Conservation (phyloP, 768 basidiomycete genomes). For the Rhizopogon vulgaris region DNA sequence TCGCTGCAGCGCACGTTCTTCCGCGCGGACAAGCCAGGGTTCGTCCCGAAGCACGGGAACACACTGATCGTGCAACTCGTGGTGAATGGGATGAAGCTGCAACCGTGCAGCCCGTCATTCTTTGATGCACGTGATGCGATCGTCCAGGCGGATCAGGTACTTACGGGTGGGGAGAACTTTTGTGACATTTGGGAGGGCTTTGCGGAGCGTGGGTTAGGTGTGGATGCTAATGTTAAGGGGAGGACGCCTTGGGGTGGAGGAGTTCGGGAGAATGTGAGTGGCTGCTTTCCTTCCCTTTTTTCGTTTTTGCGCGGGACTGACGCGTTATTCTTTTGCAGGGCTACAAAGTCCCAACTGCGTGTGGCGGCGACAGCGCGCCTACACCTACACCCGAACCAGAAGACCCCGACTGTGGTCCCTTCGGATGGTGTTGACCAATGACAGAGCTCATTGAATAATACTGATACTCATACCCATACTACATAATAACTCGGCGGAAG, state of each 20-base stretch:
- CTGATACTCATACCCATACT: conserved; percentile 8
- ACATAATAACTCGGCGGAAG: conserved; percentile 3
- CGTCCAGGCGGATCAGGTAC: conserved; percentile 81
- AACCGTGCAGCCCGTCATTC: conserved; percentile 87
- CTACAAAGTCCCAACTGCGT: conserved; percentile 33
- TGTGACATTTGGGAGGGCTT: conserved; percentile 88
- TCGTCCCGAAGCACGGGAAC: conserved; percentile 90
- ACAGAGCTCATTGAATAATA: not conserved
- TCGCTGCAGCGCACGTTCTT: conserved; percentile 64
- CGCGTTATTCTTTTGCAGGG: conserved; percentile 25
- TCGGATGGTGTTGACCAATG: conserved; percentile 17
- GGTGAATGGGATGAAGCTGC: conserved; percentile 90
- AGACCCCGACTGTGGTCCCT: conserved; percentile 22
- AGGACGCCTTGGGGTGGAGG: conserved; percentile 94
- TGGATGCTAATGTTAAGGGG: conserved; percentile 67
- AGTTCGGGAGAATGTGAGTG: conserved; percentile 56
- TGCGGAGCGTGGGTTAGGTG: conserved; percentile 73
- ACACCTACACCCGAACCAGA: conserved; percentile 24
- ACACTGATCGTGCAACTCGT: conserved; percentile 81
- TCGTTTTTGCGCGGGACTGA: not conserved
- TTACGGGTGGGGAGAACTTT: conserved; percentile 91
- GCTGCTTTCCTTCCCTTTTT: not conserved
- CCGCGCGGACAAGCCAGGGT: conserved; percentile 41
- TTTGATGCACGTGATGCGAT: conserved; percentile 88
- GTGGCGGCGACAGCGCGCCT: conserved; percentile 23